Evolutionary conservation across 1,284 basidiomycete species (phyloP).

Genomic region (Melampsora occidentalis): DNA sequence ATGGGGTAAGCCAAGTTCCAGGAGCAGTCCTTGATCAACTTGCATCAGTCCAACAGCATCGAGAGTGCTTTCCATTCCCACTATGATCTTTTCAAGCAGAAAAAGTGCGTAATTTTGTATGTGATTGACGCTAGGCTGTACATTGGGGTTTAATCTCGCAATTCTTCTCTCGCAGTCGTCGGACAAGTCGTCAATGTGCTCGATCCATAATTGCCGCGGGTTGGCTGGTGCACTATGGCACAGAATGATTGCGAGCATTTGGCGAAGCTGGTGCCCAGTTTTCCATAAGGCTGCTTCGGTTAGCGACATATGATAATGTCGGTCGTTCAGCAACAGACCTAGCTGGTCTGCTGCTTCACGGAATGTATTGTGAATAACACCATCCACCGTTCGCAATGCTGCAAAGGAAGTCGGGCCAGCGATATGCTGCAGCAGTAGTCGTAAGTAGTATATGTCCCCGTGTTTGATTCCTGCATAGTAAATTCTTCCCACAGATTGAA

Average conservation of each 20-base stretch:
- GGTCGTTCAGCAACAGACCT: constrained; percentile 54
- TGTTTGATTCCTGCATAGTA: constrained; percentile 53
- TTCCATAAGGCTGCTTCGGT: constrained; percentile 57
- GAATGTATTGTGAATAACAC: constrained; percentile 50
- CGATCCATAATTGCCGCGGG: constrained; percentile 55
- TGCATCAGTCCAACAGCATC: constrained; percentile 57
- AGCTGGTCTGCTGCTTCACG: constrained; percentile 55
- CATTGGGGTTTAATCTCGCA: no score
- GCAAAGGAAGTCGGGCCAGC: constrained; percentile 55
- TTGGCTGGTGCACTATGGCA: constrained; percentile 52
- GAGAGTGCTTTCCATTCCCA: constrained; percentile 44
- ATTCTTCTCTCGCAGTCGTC: constrained; percentile 54
- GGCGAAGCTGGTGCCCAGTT: constrained; percentile 54
- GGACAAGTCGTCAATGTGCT: constrained; percentile 55
- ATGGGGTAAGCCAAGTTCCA: no score
- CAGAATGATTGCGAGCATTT: constrained; percentile 57
- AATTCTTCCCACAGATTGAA: constrained; percentile 55
- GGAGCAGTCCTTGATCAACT: constrained; percentile 53
- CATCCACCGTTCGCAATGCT: constrained; percentile 52
- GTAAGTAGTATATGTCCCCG: constrained; percentile 56
- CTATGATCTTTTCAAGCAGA: not conserved
- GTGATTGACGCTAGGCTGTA: no score
- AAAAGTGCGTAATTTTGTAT: constrained; percentile 44
- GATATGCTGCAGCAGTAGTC: constrained; percentile 54
- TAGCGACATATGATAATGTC: constrained; percentile 57